Evolutionary conservation across 2,329 filamentous ascomycete genomes (phyloP).

Genomic region (Aureobasidium sp.): DNA sequence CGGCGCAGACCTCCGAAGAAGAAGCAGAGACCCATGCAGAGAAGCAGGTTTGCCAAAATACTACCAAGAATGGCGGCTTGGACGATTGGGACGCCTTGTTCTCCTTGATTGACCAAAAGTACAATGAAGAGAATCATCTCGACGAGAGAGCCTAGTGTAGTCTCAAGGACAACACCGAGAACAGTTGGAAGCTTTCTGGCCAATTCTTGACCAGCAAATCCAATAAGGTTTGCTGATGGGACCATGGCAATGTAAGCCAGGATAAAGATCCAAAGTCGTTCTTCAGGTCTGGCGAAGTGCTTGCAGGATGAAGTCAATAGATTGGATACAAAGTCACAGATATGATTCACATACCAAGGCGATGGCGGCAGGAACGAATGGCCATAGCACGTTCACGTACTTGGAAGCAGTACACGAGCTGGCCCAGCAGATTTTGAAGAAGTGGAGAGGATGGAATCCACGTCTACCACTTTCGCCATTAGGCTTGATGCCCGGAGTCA

Average conservation of each 20-base stretch:
- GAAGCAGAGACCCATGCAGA: conserved; percentile 79
- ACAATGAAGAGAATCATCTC: conserved; percentile 80
- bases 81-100: conserved; percentile 48
- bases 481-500: conserved; percentile 36
- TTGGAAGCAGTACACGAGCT: conserved; percentile 41
- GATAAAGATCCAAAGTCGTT: conserved; percentile 41
- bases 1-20: conserved; percentile 65
- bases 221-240: conserved; percentile 44
- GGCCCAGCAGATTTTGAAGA: conserved; percentile 38
- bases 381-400: conserved; percentile 45
- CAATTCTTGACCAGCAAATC: conserved; percentile 62
- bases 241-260: conserved; percentile 46
- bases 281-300: conserved; percentile 37
- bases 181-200: conserved; percentile 70
- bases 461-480: conserved; percentile 43
- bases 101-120: conserved; percentile 37
- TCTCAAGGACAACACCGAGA: conserved; percentile 50
- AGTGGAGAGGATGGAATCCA: conserved; percentile 38
- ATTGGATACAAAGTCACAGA: background rate
- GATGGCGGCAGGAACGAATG: conserved; percentile 42
- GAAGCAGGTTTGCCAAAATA: conserved; percentile 70
- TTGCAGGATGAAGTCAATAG: background rate
- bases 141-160: conserved; percentile 61
- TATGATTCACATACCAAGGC: conserved; percentile 24
- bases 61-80: conserved; percentile 77